Base-by-base conservation (phyloP, 805 yeast genomes). In the Metschnikowia aberdeeniae region DNA sequence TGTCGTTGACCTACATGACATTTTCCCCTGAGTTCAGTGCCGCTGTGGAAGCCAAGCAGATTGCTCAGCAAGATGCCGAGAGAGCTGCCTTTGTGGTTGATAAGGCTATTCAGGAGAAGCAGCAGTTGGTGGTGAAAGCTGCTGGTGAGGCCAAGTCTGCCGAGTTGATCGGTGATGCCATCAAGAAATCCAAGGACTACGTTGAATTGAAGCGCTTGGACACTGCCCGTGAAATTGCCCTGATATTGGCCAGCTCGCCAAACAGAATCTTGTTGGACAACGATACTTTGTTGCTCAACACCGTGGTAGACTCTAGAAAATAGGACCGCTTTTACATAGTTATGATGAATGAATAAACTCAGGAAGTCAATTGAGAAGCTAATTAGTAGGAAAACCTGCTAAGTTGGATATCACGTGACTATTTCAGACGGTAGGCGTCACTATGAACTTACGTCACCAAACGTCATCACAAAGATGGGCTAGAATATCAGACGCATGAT, bases 61-160 rank as follows among this genome's bases (percentile, higher is more conserved):
- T 93, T 68, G 98, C 99, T 26, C 99, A 93, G 68, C 99, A 93
- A 75, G 99, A 93, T 64, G 98, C 99, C 17, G 97, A 93, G 71
- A 84, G 96, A 67, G 98, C 99, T 7, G 97, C 98, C 0, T 93
- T 90, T 57, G 76, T 93, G 35, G 99, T 93, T 43, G 99, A 93
- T 67, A 88, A 89, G 64, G 99, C 99, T 7, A 82, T 87, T 58
- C 99, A 93, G 70, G 98, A 93, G 72, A 93, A 93, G 67, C 98
- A 93, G 70, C 95, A 95, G 63, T 77, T 89, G 73, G 95, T 93
- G 52, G 97, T 93, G 46, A 89, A 86, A 67, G 98, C 99, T 10
- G 87, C 89, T 66, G 99, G 99, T 81, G 99, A 93, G 72, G 99
- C 99, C 54, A 82, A 88, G 64, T 86, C 97, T 43, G 99, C 99